Evolutionary conservation across 2,329 filamentous ascomycete species (phyloP).

Genomic region (Diaporthe citriasiana): DNA sequence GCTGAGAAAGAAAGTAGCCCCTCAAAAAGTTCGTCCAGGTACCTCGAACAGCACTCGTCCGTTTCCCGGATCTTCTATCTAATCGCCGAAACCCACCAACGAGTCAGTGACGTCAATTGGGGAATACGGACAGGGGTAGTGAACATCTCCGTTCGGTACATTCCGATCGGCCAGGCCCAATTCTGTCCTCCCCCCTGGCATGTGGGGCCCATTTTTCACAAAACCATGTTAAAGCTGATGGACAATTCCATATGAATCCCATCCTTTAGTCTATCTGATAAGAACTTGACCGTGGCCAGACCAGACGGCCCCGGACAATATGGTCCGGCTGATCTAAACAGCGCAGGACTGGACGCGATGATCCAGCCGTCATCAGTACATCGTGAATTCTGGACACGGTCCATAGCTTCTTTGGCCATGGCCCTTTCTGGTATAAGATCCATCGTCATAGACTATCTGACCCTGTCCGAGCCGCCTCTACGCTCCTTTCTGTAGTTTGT

Average conservation of each 20-base stretch:
- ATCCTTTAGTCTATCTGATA: not conserved
- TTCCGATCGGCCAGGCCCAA: not conserved
- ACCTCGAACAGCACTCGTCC: not conserved
- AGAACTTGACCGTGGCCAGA: not conserved
- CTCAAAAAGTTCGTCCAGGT: not conserved
- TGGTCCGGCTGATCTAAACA: slow-evolving; percentile 4
- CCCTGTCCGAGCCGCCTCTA: not conserved
- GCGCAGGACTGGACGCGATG: not conserved
- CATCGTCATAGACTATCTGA: slow-evolving; percentile 18
- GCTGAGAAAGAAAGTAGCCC: not conserved
- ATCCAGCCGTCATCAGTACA: not conserved
- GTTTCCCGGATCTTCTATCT: slow-evolving; percentile 17
- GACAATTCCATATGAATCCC: not conserved
- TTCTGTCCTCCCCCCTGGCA: not conserved
- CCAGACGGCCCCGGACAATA: slow-evolving; percentile 6
- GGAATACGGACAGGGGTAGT: slow-evolving; percentile 1
- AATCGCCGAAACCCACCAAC: slow-evolving; percentile 25
- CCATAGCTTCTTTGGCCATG: not conserved
- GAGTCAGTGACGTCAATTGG: slow-evolving; percentile 17
- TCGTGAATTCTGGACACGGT: not conserved
- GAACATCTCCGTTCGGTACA: not conserved
- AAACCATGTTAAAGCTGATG: not conserved
- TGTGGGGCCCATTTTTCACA: not conserved
- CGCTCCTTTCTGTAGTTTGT: not conserved
- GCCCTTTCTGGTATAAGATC: not conserved